Conservation (phyloP, 225 moss, liverwort and hornwort genomes). For the Bryoerythrophyllum caledonicum region DNA sequence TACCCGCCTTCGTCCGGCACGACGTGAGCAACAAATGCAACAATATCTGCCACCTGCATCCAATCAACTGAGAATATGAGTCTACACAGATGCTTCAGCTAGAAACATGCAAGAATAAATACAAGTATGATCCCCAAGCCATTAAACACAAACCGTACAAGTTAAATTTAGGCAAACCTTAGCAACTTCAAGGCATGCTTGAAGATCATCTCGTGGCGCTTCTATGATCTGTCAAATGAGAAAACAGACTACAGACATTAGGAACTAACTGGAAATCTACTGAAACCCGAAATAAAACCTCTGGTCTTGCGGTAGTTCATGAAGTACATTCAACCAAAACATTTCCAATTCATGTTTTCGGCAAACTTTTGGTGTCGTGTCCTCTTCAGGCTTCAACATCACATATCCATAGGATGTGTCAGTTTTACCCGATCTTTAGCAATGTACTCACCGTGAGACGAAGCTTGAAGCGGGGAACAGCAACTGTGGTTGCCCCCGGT, state of each 20-base stretch:
- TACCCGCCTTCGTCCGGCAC: conserved; percentile 58
- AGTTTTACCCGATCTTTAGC: neutral
- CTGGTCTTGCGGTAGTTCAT: neutral
- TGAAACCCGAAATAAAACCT: neutral
- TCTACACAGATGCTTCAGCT: conserved; percentile 8
- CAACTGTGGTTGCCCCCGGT: conserved; percentile 44
- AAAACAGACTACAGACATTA: conserved; percentile 11
- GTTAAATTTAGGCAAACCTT: conserved; percentile 50
- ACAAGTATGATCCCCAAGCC: neutral
- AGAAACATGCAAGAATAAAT: neutral
- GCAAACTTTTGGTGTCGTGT: neutral
- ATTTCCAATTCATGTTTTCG: neutral
- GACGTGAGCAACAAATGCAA: conserved; percentile 79
- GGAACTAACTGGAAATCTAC: neutral
- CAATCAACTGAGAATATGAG: conserved; percentile 7
- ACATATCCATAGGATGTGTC: neutral
- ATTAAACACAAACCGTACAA: neutral
- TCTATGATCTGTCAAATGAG: conserved; percentile 61
- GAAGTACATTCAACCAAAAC: neutral
- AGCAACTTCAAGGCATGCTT: conserved; percentile 92
- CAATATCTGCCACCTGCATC: conserved; percentile 89
- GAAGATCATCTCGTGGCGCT: conserved; percentile 76
- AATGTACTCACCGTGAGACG: conserved; percentile 68
- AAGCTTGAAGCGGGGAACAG: conserved; percentile 69
- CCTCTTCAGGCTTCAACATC: neutral